Evolutionary conservation across 2,329 filamentous ascomycete genomes (phyloP).

Genomic region (Pyrenophora teres): DNA sequence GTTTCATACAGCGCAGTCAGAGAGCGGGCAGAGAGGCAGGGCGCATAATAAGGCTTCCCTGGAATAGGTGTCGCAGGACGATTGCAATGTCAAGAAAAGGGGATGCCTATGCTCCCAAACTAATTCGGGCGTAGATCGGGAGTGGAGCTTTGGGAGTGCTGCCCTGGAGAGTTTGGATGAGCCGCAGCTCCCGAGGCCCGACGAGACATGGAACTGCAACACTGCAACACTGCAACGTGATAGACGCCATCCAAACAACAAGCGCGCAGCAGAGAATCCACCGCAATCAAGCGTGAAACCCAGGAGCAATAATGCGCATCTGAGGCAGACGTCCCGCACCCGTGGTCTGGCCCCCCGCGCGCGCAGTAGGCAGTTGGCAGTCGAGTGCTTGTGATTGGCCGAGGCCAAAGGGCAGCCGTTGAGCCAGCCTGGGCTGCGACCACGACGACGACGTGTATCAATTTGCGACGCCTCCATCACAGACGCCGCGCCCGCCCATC

Average conservation of each 20-base stretch:
- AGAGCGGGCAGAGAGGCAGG: conserved; percentile 14
- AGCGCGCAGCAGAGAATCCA: neutral
- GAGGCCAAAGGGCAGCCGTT: neutral
- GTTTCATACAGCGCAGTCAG: conserved; percentile 34
- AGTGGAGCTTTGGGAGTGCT: conserved; percentile 13
- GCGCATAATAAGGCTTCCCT: conserved; percentile 37
- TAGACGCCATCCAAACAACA: too few species aligned
- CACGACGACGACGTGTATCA: conserved; percentile 4
- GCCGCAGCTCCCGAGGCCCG: conserved; percentile 14
- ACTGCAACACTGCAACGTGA: too few species aligned
- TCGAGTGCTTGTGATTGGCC: conserved; percentile 8
- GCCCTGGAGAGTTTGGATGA: conserved; percentile 1
- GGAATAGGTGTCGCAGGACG: conserved; percentile 19
- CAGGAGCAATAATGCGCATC: neutral
- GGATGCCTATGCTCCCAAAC: conserved; percentile 23
- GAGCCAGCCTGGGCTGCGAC: conserved; percentile 10
- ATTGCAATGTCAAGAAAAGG: conserved; percentile 37
- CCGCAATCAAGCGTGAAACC: neutral
- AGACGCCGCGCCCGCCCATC: conserved; percentile 22
- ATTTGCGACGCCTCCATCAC: conserved; percentile 21
- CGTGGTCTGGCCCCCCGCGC: conserved; percentile 8
- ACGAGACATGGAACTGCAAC: conserved; percentile 1
- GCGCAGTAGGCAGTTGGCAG: neutral
- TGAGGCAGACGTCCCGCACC: conserved; percentile 1
- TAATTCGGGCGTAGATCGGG: conserved; percentile 24